phyloP scores from a whole-genome alignment of 176 grass and related monocot species.

The Echinochloa phyllopogon region DNA sequence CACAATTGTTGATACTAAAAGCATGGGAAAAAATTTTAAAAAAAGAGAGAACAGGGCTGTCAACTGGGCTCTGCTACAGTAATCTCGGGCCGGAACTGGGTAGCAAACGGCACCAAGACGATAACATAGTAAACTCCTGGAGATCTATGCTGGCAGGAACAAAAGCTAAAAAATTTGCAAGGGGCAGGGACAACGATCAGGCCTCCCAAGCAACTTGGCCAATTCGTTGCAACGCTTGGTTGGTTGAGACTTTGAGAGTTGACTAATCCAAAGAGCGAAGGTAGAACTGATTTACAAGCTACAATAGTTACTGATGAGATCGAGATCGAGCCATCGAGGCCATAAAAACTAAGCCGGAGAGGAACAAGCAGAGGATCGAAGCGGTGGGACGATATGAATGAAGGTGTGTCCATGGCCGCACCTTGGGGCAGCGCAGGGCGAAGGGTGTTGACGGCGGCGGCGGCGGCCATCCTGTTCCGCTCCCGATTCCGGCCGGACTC shows the following conservation, averaged over 20 bases:
- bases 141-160: background rate
- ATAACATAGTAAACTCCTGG: background rate
- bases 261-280: no score
- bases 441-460: background rate
- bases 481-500: background rate
- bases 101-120: background rate
- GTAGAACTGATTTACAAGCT: no score
- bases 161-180: background rate
- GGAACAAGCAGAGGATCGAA: no score
- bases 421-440: constrained; percentile 26
- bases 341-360: no score
- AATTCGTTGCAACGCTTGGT: no score
- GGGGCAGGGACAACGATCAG: no score
- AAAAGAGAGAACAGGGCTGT: background rate
- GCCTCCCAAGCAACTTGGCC: no score
- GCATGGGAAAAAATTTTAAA: background rate
- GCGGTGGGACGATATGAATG: no score
- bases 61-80: background rate
- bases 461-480: background rate
- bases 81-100: background rate
- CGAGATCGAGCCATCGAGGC: no score
- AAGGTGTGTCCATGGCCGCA: constrained; percentile 7
- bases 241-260: no score
- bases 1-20: background rate
- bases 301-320: no score